These are phyloP conservation scores for Striga hermonthica DNA, from an alignment of 305 asterid genomes.

Conservation along the genomic window DNA sequence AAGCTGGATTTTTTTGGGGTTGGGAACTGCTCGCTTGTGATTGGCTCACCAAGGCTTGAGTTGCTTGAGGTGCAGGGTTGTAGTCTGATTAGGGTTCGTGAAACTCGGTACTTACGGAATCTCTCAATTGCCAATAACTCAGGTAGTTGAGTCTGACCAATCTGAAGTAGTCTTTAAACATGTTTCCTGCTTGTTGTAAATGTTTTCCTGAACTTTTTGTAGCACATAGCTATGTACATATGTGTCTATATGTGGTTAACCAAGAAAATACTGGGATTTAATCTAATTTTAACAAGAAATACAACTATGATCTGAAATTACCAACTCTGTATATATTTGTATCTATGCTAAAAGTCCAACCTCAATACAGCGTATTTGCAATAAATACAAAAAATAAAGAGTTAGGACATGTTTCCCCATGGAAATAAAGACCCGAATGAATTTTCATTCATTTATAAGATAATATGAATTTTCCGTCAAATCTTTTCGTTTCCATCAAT, in stretches of 20 bases:
- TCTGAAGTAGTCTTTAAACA: not conserved
- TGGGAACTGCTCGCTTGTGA: slow-evolving; percentile 59
- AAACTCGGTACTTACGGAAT: slow-evolving; percentile 50
- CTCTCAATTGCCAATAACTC: slow-evolving; percentile 73
- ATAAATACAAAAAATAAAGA: not conserved
- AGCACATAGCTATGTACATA: not conserved
- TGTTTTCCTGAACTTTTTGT: not conserved
- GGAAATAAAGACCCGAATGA: not conserved
- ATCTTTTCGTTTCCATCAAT: no score
- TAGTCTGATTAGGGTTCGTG: slow-evolving; percentile 64
- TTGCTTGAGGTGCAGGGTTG: slow-evolving; percentile 93
- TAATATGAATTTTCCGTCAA: no score
- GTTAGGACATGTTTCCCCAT: not conserved
- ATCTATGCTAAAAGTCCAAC: not conserved
- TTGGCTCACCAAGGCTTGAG: slow-evolving; percentile 55
- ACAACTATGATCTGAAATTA: not conserved
- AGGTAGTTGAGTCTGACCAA: slow-evolving; percentile 41
- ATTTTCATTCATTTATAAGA: not conserved
- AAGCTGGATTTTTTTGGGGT: slow-evolving; percentile 76
- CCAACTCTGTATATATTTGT: not conserved
- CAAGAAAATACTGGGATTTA: not conserved
- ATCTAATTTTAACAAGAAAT: not conserved
- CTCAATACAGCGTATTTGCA: not conserved
- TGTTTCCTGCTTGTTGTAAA: slow-evolving; percentile 11
- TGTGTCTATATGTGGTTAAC: not conserved